These are phyloP conservation scores for Tylopilus rubrobrunneus DNA, from an alignment of 768 basidiomycete species.

Conservation along the genomic window DNA sequence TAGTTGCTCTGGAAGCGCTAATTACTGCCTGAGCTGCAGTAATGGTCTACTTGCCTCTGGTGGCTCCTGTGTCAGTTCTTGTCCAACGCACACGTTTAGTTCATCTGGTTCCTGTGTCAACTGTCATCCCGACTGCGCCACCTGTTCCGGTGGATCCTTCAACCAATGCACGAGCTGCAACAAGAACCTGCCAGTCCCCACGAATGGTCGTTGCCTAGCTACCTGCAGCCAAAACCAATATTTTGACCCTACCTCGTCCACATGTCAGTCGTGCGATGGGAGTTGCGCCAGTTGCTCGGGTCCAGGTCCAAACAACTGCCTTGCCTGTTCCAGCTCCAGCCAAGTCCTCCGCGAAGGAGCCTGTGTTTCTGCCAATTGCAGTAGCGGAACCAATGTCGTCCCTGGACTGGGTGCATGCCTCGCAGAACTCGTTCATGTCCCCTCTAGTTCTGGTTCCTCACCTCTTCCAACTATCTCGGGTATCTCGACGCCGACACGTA, in stretches of 20 bases:
- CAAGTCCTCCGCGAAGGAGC: constrained; percentile 60
- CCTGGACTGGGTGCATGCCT: constrained; percentile 76
- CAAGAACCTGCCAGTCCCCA: constrained; percentile 63
- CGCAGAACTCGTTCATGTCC: constrained; percentile 61
- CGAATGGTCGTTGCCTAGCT: constrained; percentile 72
- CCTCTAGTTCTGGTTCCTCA: constrained; percentile 36
- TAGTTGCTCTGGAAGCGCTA: constrained; percentile 63
- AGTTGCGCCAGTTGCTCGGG: constrained; percentile 79
- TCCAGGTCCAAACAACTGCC: constrained; percentile 61
- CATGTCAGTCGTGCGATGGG: constrained; percentile 70
- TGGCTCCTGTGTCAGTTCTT: constrained; percentile 73
- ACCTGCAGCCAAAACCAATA: constrained; percentile 72
- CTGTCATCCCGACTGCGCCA: constrained; percentile 85
- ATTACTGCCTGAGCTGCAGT: constrained; percentile 72
- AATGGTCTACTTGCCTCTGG: constrained; percentile 60
- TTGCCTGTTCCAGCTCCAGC: constrained; percentile 65
- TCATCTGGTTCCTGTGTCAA: constrained; percentile 62
- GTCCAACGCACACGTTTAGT: constrained; percentile 68
- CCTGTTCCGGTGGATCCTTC: constrained; percentile 76
- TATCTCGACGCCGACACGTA: constrained; percentile 46
- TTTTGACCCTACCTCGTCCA: constrained; percentile 59
- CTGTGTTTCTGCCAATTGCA: constrained; percentile 64
- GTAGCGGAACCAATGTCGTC: constrained; percentile 49
- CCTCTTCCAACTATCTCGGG: constrained; percentile 56
- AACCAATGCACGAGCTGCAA: constrained; percentile 76